phyloP scores from a whole-genome alignment of 768 basidiomycete species.

The Naematelia encephala region DNA sequence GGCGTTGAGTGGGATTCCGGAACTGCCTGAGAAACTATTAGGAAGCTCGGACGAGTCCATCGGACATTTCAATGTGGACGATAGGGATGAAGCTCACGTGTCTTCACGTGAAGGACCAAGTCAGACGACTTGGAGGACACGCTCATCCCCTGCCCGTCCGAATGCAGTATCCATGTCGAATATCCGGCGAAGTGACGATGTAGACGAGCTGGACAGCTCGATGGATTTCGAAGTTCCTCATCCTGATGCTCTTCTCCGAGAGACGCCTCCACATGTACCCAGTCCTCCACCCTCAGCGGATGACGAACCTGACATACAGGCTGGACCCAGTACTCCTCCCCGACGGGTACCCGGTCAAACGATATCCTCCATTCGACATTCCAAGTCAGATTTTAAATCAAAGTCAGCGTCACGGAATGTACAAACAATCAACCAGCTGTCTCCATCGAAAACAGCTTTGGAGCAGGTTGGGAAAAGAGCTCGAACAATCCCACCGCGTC shows the following conservation, averaged over 20 bases:
- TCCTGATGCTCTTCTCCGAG: background rate
- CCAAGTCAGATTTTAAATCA: background rate
- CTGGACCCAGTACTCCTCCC: conserved; percentile 2
- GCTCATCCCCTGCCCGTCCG: background rate
- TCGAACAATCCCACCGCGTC: background rate
- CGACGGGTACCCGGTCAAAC: background rate
- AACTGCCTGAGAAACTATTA: background rate
- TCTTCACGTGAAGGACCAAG: background rate
- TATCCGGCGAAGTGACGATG: background rate
- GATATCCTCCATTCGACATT: background rate
- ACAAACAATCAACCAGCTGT: background rate
- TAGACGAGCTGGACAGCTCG: background rate
- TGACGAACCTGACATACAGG: background rate
- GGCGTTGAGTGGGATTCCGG: background rate
- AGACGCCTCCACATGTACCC: background rate
- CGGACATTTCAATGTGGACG: background rate
- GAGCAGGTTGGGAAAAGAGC: background rate
- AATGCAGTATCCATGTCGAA: background rate
- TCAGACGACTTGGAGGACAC: background rate
- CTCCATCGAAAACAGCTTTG: background rate
- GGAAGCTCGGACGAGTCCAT: background rate
- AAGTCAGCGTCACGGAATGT: background rate
- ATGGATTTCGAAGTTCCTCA: background rate
- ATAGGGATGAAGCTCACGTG: background rate
- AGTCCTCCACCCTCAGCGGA: background rate